Percentiles rank a stretch among this genome's conserved stretches.
These are phyloP conservation scores for Carex myosuroides DNA, from an alignment of 176 grass and related monocot genomes.

Conservation along the genomic window DNA sequence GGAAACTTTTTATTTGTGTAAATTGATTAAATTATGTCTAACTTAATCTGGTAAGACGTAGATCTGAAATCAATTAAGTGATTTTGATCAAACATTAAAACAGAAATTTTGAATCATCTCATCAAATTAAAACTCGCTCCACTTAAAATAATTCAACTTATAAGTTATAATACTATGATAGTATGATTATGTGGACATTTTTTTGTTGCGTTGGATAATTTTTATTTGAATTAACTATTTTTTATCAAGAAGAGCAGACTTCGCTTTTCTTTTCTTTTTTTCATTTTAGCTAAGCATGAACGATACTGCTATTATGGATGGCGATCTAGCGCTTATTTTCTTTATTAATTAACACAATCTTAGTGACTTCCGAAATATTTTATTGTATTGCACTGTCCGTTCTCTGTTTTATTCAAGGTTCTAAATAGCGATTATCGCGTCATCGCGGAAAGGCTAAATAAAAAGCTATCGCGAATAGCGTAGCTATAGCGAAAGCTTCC, in stretches of 20 bases:
- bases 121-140: background rate
- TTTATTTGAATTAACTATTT: too few species aligned
- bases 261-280: too few species aligned
- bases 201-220: too few species aligned
- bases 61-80: background rate
- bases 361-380: background rate
- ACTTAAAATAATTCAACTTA: background rate
- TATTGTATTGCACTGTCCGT: too few species aligned
- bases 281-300: background rate
- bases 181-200: background rate
- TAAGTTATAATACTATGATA: background rate
- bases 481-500: too few species aligned
- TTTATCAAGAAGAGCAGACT: too few species aligned
- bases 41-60: background rate
- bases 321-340: background rate
- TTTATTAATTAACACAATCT: background rate
- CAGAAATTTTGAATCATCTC: background rate
- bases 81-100: background rate
- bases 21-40: background rate
- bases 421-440: too few species aligned
- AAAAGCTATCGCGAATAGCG: too few species aligned
- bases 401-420: background rate
- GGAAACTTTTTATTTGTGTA: background rate
- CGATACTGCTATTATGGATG: background rate
- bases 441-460: too few species aligned